These are phyloP conservation scores for Boletus vinaceobasis DNA, from an alignment of 768 basidiomycete species.

Conservation along the genomic window DNA sequence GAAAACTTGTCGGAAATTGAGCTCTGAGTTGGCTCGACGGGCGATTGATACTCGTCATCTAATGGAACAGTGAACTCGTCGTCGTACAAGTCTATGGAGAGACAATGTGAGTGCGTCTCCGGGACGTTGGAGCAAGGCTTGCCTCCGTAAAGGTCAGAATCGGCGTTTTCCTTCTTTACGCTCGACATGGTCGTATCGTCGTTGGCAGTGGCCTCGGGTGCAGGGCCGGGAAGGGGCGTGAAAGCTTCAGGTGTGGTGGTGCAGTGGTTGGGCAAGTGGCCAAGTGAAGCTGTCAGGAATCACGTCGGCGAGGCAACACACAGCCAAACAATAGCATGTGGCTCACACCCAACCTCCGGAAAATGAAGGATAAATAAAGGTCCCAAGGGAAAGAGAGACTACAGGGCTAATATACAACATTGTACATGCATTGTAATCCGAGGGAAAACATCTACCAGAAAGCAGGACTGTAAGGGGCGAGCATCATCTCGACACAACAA, in stretches of 20 bases:
- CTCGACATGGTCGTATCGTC: constrained; percentile 17
- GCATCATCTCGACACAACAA: constrained; percentile 6
- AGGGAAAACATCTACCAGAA: constrained; percentile 12
- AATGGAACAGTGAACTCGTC: constrained; percentile 37
- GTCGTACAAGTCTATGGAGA: constrained; percentile 49
- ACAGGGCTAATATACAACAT: constrained; percentile 28
- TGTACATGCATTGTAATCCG: constrained; percentile 13
- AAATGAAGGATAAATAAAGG: constrained; percentile 23
- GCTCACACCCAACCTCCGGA: not conserved
- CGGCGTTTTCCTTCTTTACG: constrained; percentile 28
- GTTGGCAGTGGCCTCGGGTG: not conserved
- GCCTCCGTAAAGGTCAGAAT: constrained; percentile 49
- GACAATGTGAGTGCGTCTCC: constrained; percentile 1
- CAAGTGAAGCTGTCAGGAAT: not conserved
- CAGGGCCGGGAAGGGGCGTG: not conserved
- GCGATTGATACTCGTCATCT: constrained; percentile 31
- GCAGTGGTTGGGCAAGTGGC: constrained; percentile 9
- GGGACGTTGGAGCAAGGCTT: constrained; percentile 14
- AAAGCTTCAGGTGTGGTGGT: not conserved
- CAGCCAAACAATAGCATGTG: constrained; percentile 25
- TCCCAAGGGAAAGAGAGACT: constrained; percentile 10
- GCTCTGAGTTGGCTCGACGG: constrained; percentile 21
- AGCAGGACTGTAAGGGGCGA: not conserved
- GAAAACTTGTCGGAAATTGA: constrained; percentile 14
- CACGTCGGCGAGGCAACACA: constrained; percentile 12